phyloP scores from a whole-genome alignment of 805 yeast genomes.

The Saturnispora galanensis region DNA sequence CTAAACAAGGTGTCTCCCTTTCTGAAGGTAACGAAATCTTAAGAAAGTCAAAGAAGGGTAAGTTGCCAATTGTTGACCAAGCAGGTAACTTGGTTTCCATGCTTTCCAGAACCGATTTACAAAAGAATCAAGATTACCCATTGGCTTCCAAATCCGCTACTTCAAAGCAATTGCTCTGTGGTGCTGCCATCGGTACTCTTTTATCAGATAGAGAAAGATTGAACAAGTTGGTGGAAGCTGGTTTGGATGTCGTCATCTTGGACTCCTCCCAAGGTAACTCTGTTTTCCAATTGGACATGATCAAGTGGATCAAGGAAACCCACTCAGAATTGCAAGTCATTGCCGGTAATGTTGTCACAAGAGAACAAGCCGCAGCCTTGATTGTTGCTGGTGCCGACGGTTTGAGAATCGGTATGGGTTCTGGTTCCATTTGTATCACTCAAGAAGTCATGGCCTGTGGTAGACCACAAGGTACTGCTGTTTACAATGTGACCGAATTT shows the following conservation, averaged over 20 bases:
- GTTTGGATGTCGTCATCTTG: slow-evolving; percentile 89
- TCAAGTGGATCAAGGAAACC: slow-evolving; percentile 78
- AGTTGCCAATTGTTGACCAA: slow-evolving; percentile 83
- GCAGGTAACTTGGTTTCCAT: slow-evolving; percentile 72
- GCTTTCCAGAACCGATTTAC: slow-evolving; percentile 92
- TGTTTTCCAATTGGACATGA: slow-evolving; percentile 85
- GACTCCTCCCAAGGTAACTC: slow-evolving; percentile 99
- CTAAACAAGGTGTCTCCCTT: slow-evolving; percentile 70
- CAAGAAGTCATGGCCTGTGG: slow-evolving; percentile 99
- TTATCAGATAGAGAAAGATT: slow-evolving; percentile 83
- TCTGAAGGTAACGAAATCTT: slow-evolving; percentile 83
- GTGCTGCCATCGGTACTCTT: slow-evolving; percentile 97
- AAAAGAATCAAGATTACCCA: slow-evolving; percentile 90
- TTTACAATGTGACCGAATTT: slow-evolving; percentile 85
- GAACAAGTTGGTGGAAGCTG: slow-evolving; percentile 79
- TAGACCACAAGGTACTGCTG: slow-evolving; percentile 99
- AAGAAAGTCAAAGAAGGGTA: slow-evolving; percentile 92
- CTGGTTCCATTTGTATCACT: slow-evolving; percentile 98
- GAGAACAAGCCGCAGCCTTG: slow-evolving; percentile 96
- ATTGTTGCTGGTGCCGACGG: slow-evolving; percentile 97
- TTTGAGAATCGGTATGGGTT: slow-evolving; percentile 98
- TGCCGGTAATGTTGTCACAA: slow-evolving; percentile 97
- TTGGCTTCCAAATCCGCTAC: slow-evolving; percentile 86
- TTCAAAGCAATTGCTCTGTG: slow-evolving; percentile 94
- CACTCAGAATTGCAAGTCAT: slow-evolving; percentile 77